Conservation (phyloP, 2,329 filamentous ascomycete genomes). For the Penicillium concentricum region DNA sequence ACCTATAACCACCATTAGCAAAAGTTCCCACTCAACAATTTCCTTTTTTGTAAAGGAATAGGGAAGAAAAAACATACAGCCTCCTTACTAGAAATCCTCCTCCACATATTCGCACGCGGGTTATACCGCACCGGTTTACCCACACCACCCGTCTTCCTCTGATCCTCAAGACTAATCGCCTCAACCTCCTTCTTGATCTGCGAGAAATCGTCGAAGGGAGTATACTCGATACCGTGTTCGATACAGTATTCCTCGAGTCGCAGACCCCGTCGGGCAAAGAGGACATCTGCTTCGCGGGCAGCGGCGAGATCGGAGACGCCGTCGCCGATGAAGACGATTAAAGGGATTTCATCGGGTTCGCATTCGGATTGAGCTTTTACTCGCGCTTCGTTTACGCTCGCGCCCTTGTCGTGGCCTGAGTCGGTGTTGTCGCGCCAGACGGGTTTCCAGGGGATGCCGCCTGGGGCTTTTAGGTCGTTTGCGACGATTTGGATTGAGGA, state of each 20-base stretch:
- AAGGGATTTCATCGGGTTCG: conserved; percentile 61
- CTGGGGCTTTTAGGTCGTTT: conserved; percentile 62
- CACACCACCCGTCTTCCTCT: conserved; percentile 58
- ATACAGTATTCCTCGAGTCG: conserved; percentile 65
- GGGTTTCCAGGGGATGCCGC: conserved; percentile 63
- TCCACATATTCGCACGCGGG: conserved; percentile 67
- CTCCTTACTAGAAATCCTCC: conserved; percentile 59
- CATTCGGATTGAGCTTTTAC: conserved; percentile 53
- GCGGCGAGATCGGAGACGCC: conserved; percentile 67
- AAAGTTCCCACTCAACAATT: conserved; percentile 22
- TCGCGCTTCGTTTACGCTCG: conserved; percentile 63
- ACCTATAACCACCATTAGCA: conserved; percentile 26
- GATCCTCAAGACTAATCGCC: conserved; percentile 59
- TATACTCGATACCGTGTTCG: conserved; percentile 60
- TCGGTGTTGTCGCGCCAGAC: conserved; percentile 66
- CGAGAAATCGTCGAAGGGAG: conserved; percentile 65
- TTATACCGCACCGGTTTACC: conserved; percentile 64
- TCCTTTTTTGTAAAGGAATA: conserved; percentile 5
- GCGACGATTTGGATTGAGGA: conserved; percentile 65
- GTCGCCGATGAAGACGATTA: conserved; percentile 70
- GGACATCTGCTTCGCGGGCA: conserved; percentile 64
- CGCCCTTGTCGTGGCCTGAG: conserved; percentile 66
- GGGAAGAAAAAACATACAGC: conserved; percentile 41
- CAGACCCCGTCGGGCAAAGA: conserved; percentile 66
- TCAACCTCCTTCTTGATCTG: conserved; percentile 61